Percentiles rank a stretch among this genome's conserved stretches.
Evolutionary conservation across 257 asterid genomes (phyloP).

Genomic region (Osmanthus fragrans): DNA sequence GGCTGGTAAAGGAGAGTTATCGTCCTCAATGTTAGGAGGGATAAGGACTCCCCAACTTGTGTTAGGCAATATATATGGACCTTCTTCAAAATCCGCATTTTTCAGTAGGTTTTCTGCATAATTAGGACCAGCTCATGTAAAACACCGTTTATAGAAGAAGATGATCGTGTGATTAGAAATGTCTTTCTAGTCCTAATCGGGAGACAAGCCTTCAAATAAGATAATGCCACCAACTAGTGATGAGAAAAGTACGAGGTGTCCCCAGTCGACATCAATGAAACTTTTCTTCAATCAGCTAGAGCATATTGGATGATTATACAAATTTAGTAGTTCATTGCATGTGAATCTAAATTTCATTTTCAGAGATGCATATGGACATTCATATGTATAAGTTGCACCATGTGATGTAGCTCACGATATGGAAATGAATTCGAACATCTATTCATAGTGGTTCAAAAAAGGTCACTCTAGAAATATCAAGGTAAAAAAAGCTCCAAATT

Average conservation of each 20-base stretch:
- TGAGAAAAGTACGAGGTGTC: background rate
- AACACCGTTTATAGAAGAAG: background rate
- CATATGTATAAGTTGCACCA: background rate
- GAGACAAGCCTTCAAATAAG: background rate
- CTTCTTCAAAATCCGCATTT: constrained; percentile 91
- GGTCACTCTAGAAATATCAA: background rate
- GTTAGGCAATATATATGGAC: constrained; percentile 90
- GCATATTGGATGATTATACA: background rate
- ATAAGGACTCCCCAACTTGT: constrained; percentile 89
- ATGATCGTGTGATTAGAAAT: background rate
- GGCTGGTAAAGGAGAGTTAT: constrained; percentile 87
- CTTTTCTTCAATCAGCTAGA: background rate
- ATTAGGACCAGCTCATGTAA: background rate
- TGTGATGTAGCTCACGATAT: background rate
- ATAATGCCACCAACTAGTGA: background rate
- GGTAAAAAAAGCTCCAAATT: background rate
- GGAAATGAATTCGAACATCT: background rate
- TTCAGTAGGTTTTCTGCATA: constrained; percentile 72
- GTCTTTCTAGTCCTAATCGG: background rate
- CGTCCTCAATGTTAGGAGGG: constrained; percentile 96
- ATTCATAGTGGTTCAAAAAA: background rate
- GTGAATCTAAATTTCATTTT: background rate
- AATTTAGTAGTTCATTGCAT: background rate
- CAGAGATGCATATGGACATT: background rate
- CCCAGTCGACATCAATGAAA: background rate